phyloP scores from a whole-genome alignment of 2,329 filamentous ascomycete species.

The Orbilia oligospora region DNA sequence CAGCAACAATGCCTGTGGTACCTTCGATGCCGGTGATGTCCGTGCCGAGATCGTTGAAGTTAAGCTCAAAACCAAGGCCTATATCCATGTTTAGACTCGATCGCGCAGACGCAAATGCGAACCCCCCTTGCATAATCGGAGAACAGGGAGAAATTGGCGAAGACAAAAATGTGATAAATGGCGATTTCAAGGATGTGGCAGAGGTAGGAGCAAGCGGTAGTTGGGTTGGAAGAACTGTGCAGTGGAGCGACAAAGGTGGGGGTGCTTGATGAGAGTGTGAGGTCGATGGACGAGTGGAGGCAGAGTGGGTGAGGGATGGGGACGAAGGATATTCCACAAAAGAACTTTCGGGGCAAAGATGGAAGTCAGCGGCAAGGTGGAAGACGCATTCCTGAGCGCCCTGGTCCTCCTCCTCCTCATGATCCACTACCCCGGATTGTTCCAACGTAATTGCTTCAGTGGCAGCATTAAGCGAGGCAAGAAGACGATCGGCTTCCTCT shows the following conservation, averaged over 20 bases:
- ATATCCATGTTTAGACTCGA: conserved; percentile 50
- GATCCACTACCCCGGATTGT: background rate
- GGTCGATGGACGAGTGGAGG: conserved; percentile 54
- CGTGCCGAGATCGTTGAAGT: conserved; percentile 25
- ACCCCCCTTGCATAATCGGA: conserved; percentile 33
- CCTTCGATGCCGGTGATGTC: conserved; percentile 14
- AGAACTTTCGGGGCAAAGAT: conserved; percentile 13
- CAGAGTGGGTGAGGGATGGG: conserved; percentile 52
- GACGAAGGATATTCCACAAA: conserved; percentile 38
- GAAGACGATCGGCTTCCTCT: conserved; percentile 47
- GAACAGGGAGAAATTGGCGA: conserved; percentile 56
- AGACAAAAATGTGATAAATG: conserved; percentile 43
- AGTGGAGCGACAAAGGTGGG: conserved; percentile 31
- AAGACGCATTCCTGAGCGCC: conserved; percentile 49
- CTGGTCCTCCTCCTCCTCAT: conserved; percentile 18
- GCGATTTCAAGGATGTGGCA: conserved; percentile 44
- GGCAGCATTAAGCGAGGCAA: conserved; percentile 56
- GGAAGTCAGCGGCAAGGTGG: conserved; percentile 45
- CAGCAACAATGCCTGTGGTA: conserved; percentile 47
- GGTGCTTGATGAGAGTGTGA: conserved; percentile 38
- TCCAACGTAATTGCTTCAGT: conserved; percentile 36
- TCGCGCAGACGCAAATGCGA: conserved; percentile 38
- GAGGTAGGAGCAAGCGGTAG: conserved; percentile 29
- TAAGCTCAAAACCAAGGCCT: conserved; percentile 47
- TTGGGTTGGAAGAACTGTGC: conserved; percentile 10